These are phyloP conservation scores for Ambrosiella xylebori DNA, from an alignment of 2,329 filamentous ascomycete genomes.

Conservation along the genomic window DNA sequence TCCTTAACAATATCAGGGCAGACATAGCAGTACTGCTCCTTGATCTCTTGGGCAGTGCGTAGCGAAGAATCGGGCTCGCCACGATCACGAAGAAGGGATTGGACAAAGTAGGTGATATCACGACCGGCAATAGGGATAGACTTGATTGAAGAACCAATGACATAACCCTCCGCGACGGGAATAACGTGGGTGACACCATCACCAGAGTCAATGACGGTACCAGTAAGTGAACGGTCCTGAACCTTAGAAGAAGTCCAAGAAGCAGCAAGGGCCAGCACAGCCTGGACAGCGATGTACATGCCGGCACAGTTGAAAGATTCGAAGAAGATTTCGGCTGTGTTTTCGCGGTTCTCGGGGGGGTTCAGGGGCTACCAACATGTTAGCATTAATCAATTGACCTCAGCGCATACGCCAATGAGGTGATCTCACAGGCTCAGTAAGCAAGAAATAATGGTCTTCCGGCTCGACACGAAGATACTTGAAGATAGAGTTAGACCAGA, in stretches of 20 bases:
- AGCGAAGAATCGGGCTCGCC: conserved; percentile 92
- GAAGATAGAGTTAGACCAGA: conserved; percentile 99
- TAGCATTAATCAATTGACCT: not conserved
- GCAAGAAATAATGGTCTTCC: conserved; percentile 94
- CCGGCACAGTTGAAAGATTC: conserved; percentile 99
- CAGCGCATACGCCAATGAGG: not conserved
- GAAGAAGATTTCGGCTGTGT: conserved; percentile 99
- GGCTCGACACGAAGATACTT: conserved; percentile 97
- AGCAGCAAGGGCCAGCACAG: conserved; percentile 84
- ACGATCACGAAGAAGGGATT: conserved; percentile 85
- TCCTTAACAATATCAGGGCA: conserved; percentile 98
- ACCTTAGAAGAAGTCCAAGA: conserved; percentile 99
- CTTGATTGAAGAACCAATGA: conserved; percentile 98
- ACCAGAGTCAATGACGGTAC: conserved; percentile 95
- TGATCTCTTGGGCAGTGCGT: conserved; percentile 95
- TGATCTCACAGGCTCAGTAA: conserved; percentile 66
- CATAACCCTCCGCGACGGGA: conserved; percentile 93
- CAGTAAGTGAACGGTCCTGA: conserved; percentile 84
- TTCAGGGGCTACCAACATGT: conserved; percentile 57
- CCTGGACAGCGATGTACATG: conserved; percentile 96
- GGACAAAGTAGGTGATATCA: conserved; percentile 98
- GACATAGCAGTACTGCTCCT: conserved; percentile 97
- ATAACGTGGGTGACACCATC: conserved; percentile 99
- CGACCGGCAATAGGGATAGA: conserved; percentile 95
- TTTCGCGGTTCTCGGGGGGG: conserved; percentile 95